These are phyloP conservation scores for Myxozyma geophila DNA, from an alignment of 805 yeast genomes.

Conservation along the genomic window DNA sequence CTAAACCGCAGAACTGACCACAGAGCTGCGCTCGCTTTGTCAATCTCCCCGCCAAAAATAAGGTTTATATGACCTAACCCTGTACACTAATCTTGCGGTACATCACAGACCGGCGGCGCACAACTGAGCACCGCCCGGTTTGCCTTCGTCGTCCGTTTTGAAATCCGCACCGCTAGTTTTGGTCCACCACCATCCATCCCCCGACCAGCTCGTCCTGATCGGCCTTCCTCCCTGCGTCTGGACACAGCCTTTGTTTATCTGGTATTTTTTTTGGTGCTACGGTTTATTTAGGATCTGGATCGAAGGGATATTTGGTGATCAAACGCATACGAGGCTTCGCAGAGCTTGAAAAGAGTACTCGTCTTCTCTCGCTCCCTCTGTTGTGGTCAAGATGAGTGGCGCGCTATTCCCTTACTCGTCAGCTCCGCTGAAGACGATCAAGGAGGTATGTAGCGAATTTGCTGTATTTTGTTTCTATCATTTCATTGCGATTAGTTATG, in stretches of 20 bases:
- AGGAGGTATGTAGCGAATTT: constrained; percentile 67
- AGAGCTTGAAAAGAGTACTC: constrained; percentile 12
- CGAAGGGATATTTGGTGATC: not conserved
- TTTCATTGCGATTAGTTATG: not conserved
- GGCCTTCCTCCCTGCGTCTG: constrained; percentile 1
- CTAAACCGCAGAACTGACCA: too few relatives aligned
- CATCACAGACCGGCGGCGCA: constrained; percentile 11
- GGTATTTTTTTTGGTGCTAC: not conserved
- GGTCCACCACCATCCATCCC: constrained; percentile 4
- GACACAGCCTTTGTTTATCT: not conserved
- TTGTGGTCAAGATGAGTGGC: constrained; percentile 32
- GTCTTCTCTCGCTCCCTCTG: constrained; percentile 3
- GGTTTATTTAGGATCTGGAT: not conserved
- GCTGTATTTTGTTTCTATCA: not conserved
- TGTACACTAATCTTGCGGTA: not conserved
- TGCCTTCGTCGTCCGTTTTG: constrained; percentile 4
- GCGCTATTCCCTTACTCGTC: constrained; percentile 83
- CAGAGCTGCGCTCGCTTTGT: not conserved
- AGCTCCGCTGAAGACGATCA: constrained; percentile 96
- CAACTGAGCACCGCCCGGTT: not conserved
- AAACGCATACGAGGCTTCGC: constrained; percentile 3
- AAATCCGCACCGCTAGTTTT: constrained; percentile 6
- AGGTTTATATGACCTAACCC: constrained; percentile 19
- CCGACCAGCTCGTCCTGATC: constrained; percentile 3
- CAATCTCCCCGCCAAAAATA: not conserved